These are phyloP conservation scores for Ustilago lituana DNA, from an alignment of 1,284 basidiomycete species.

Conservation along the genomic window DNA sequence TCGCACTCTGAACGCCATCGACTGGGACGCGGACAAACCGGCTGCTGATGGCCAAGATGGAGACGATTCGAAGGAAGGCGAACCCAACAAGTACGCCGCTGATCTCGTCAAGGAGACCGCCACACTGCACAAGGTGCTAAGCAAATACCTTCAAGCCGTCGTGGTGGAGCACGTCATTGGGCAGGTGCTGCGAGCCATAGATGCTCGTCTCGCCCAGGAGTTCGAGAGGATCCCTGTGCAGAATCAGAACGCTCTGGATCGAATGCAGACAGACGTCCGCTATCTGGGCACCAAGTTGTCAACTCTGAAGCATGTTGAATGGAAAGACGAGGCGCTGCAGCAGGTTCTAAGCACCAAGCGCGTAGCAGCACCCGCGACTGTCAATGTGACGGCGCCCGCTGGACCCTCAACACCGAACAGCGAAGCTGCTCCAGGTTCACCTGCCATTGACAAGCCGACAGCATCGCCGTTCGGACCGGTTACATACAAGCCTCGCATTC, in stretches of 20 bases:
- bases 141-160: slow-evolving; percentile 77
- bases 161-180: slow-evolving; percentile 57
- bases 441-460: slow-evolving; percentile 24
- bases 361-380: slow-evolving; percentile 15
- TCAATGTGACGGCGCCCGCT: slow-evolving; percentile 16
- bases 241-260: slow-evolving; percentile 32
- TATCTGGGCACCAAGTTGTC: slow-evolving; percentile 54
- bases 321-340: slow-evolving; percentile 50
- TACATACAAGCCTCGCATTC: slow-evolving; percentile 43
- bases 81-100: slow-evolving; percentile 83
- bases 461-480: slow-evolving; percentile 35
- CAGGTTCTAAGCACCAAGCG: slow-evolving; percentile 36
- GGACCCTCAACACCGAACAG: slow-evolving; percentile 27
- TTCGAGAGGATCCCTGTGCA: slow-evolving; percentile 51
- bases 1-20: slow-evolving; percentile 73
- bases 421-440: slow-evolving; percentile 32
- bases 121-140: slow-evolving; percentile 93
- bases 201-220: slow-evolving; percentile 51
- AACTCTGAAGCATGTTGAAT: slow-evolving; percentile 51
- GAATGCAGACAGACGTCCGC: slow-evolving; percentile 48
- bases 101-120: slow-evolving; percentile 93
- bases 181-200: slow-evolving; percentile 57
- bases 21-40: slow-evolving; percentile 50
- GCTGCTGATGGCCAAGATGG: slow-evolving; percentile 1
- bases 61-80: slow-evolving; percentile 11